Evolutionary conservation across 768 basidiomycete species (phyloP), one percentile per base, ranked within the genome.

Genomic region (Xanthoconium stramineum): DNA sequence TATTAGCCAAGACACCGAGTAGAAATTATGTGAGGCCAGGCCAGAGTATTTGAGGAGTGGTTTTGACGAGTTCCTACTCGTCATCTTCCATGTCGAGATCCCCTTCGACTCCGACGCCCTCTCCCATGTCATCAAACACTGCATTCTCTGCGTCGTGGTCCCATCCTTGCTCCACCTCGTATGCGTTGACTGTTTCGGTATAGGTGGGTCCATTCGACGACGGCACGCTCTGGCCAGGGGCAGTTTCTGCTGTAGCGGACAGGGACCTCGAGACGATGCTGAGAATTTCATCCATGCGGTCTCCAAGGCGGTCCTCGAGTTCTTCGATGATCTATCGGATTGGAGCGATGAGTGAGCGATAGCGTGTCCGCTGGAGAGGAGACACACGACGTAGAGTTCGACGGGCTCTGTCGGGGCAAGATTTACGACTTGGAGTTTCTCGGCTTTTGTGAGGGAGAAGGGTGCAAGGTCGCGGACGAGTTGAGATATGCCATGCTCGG

Each of bases 381-480:
- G 30, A 80, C 91, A 45, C 61, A 95, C 94, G 54, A 91, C 88
- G 65, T 97, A 95, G 28, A 97, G 83, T 68, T 94, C 91, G 28
- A 96, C 91, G 0, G 85, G 77, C 46, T 84, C 79, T 8, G 83
- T 86, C 2, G 95, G 95, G 1, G 86, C 88, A 6, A 96, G 78
- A 65, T 98, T 97, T n/a, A 92, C 86, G 36, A 97, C 80, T 65
- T 95, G 92, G 4, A 97, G 78, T 66, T 94, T 94, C 77, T 98
- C 95, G 3, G 89, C 84, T 64, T 95, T 97, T 2, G 94, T 95
- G 58, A 98, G 75, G 35, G 81, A 79, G 59, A 84, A 89, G 19
- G 82, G 75, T 3, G 82, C 80, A 11, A 98, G 82, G 38, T 76
- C 76, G 54, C 83, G 81, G 17, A 89, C 83, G 13, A 97, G 83